Evolutionary conservation across 2,329 filamentous ascomycete genomes (phyloP).

Genomic region (Aspergillus unguis): DNA sequence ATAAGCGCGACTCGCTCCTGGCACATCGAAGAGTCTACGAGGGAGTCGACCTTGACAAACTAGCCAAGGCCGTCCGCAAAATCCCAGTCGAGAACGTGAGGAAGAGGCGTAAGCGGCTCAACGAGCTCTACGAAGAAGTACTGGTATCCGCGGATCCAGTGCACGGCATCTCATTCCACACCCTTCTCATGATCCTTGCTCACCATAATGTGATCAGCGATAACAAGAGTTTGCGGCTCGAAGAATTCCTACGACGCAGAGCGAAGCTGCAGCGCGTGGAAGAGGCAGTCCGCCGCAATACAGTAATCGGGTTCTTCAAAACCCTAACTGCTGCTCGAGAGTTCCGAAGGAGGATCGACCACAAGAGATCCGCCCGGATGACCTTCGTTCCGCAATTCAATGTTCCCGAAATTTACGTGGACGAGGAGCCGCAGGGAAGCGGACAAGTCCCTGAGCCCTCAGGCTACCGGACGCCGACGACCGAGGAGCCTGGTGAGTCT

Average conservation of each 20-base stretch:
- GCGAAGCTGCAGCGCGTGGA: slow-evolving; percentile 90
- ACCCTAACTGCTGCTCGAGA: slow-evolving; percentile 81
- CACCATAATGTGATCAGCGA: slow-evolving; percentile 99
- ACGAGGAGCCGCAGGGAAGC: slow-evolving; percentile 61
- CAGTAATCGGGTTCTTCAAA: slow-evolving; percentile 93
- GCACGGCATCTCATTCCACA: slow-evolving; percentile 84
- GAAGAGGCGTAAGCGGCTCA: slow-evolving; percentile 72
- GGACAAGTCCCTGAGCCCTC: slow-evolving; percentile 18
- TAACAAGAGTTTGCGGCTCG: slow-evolving; percentile 88
- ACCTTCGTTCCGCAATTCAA: slow-evolving; percentile 72
- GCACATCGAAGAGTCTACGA: slow-evolving; percentile 41
- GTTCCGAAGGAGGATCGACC: slow-evolving; percentile 72
- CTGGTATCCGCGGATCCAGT: slow-evolving; percentile 89
- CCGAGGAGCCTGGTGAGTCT: slow-evolving; percentile 9
- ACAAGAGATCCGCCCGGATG: slow-evolving; percentile 72
- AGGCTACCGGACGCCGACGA: slow-evolving; percentile 8
- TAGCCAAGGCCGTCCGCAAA: slow-evolving; percentile 68
- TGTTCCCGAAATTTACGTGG: slow-evolving; percentile 86
- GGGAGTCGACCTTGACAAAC: slow-evolving; percentile 68
- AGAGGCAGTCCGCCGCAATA: slow-evolving; percentile 84
- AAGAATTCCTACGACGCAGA: slow-evolving; percentile 88
- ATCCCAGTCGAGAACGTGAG: slow-evolving; percentile 76
- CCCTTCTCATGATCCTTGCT: slow-evolving; percentile 88
- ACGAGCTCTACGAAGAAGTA: slow-evolving; percentile 95
- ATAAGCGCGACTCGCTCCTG: slow-evolving; percentile 47